These are phyloP conservation scores for Rhodamnia argentea DNA, from an alignment of 345 rosid species.

Conservation along the genomic window DNA sequence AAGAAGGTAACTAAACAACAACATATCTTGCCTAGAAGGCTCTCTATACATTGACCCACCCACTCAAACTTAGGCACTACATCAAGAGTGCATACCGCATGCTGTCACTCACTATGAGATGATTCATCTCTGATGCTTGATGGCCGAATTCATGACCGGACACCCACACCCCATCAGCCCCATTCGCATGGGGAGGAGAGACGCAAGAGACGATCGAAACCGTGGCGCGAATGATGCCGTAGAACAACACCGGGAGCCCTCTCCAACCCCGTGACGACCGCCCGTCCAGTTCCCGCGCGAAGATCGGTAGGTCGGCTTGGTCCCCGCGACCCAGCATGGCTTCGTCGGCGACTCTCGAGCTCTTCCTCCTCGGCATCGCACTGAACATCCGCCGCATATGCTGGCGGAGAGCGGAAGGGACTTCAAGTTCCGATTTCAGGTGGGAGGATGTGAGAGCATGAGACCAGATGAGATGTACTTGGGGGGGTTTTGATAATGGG, in stretches of 20 bases:
- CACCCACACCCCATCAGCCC: slow-evolving; percentile 63
- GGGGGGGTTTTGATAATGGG: slow-evolving; percentile 15
- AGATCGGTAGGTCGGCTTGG: background rate
- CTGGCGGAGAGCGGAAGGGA: background rate
- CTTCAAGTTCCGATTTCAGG: background rate
- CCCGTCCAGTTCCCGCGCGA: background rate
- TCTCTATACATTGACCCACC: background rate
- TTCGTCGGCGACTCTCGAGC: slow-evolving; percentile 73
- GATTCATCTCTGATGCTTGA: slow-evolving; percentile 57
- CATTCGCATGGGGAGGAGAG: slow-evolving; percentile 52
- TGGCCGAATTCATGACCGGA: slow-evolving; percentile 49
- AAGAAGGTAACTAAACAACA: background rate
- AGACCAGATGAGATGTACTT: background rate
- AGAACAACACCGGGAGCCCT: slow-evolving; percentile 22
- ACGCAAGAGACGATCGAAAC: slow-evolving; percentile 55
- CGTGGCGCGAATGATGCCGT: slow-evolving; percentile 35
- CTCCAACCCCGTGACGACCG: slow-evolving; percentile 15
- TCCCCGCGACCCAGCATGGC: slow-evolving; percentile 14
- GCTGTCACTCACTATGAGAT: slow-evolving; percentile 81
- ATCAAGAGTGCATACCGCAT: slow-evolving; percentile 89
- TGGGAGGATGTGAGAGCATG: background rate
- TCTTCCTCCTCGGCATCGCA: slow-evolving; percentile 35
- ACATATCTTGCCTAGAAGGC: background rate
- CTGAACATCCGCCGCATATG: slow-evolving; percentile 34
- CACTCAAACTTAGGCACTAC: slow-evolving; percentile 19